These are phyloP conservation scores for Cardamine occulta DNA, from an alignment of 345 rosid species.

Conservation along the genomic window DNA sequence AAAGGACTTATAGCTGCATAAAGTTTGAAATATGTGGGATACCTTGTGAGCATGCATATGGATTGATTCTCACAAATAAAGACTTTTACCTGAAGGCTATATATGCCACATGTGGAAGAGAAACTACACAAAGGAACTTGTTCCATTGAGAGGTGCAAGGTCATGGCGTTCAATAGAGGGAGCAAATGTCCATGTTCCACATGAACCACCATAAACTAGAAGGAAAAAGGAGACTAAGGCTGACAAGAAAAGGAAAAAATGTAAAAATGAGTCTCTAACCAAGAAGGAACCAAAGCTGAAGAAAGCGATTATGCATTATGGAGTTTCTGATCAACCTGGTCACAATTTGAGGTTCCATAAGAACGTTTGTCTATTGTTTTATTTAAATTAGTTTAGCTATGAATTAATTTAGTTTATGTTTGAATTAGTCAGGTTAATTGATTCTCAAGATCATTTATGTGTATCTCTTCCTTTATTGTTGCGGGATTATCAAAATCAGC, in stretches of 20 bases:
- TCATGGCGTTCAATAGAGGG: not conserved
- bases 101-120: not conserved
- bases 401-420: no score
- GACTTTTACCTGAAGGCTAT: fast-evolving
- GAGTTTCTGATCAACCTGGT: not conserved
- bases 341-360: not conserved
- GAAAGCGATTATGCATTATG: not conserved
- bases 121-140: not conserved
- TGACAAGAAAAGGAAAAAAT: not conserved
- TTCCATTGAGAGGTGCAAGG: not conserved
- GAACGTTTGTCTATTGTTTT: no score
- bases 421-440: no score
- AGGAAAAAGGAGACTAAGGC: not conserved
- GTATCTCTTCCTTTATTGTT: no score
- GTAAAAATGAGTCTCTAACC: not conserved
- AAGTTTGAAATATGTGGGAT: not conserved
- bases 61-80: not conserved
- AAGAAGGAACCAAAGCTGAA: not conserved
- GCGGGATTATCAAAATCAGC: no score
- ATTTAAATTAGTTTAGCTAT: no score
- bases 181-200: no score
- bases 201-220: not conserved
- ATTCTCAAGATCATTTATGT: no score
- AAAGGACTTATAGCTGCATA: not conserved
- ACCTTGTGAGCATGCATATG: not conserved